phyloP scores from a whole-genome alignment of 495 filamentous ascomycete genomes.

The Pseudomonodictys pantanalensis region DNA sequence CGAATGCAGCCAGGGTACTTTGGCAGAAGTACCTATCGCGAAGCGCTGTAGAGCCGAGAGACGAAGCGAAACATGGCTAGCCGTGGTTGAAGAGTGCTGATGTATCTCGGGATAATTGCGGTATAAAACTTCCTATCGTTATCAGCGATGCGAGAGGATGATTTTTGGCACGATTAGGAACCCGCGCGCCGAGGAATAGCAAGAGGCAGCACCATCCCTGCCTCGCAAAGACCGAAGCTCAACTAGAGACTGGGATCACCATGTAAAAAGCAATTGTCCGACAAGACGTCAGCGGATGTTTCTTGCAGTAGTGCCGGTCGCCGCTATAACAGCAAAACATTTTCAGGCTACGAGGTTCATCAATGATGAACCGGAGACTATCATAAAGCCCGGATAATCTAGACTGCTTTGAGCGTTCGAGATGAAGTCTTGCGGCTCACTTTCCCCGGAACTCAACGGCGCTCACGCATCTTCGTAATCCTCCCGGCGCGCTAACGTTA shows the following conservation, averaged over 20 bases:
- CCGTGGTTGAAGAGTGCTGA: not conserved
- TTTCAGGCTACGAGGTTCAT: not conserved
- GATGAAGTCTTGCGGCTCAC: not conserved
- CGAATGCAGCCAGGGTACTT: conserved; percentile 2
- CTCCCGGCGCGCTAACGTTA: not conserved
- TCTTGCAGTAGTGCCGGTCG: conserved; percentile 14
- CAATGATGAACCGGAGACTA: not conserved
- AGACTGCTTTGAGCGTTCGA: not conserved
- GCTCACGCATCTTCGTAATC: not conserved
- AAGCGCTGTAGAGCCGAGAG: not conserved
- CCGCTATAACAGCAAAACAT: not conserved
- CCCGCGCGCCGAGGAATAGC: not conserved
- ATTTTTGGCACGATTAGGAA: not conserved
- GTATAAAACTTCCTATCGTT: conserved; percentile 25
- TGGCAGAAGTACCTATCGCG: conserved; percentile 2
- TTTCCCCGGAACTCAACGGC: conserved; percentile 16
- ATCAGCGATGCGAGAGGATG: conserved; percentile 3
- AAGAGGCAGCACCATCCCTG: conserved; percentile 9
- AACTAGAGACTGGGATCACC: conserved; percentile 20
- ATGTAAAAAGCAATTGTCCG: conserved; percentile 18
- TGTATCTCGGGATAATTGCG: not conserved
- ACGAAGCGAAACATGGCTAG: not conserved
- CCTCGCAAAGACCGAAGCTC: conserved; percentile 3
- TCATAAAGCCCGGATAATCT: not conserved
- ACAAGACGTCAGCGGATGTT: conserved; percentile 21